These are phyloP conservation scores for Tricholoma furcatifolium DNA, from an alignment of 768 basidiomycete genomes.

Conservation along the genomic window DNA sequence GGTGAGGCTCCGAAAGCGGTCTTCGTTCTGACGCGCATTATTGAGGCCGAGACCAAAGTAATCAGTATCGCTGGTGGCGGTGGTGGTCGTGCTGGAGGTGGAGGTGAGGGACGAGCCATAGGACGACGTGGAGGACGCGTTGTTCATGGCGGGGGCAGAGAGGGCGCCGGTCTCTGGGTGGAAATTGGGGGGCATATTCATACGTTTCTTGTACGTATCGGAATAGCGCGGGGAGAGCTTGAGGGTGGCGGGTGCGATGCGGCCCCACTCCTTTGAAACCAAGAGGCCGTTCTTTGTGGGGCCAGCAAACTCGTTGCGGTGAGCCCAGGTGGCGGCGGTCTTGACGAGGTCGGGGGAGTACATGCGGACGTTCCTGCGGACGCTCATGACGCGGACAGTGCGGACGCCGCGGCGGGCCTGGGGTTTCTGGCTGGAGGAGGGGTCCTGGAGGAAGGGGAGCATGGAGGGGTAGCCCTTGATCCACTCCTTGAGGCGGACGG, in stretches of 20 bases:
- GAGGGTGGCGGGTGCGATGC: constrained; percentile 61
- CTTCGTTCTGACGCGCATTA: constrained; percentile 46
- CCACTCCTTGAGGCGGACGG: constrained; percentile 88
- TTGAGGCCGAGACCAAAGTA: constrained; percentile 35
- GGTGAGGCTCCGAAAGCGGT: constrained; percentile 76
- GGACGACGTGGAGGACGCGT: constrained; percentile 41
- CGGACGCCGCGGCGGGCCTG: constrained; percentile 75
- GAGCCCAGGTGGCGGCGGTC: constrained; percentile 49
- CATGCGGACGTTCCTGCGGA: constrained; percentile 80
- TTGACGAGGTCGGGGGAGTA: constrained; percentile 86
- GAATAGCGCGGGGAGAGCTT: constrained; percentile 69
- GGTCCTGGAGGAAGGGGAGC: constrained; percentile 58
- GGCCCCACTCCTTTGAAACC: constrained; percentile 73
- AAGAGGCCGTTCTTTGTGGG: constrained; percentile 45
- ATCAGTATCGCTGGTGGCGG: constrained; percentile 31
- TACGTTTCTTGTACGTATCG: constrained; percentile 72
- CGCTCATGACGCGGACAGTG: constrained; percentile 73
- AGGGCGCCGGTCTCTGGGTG: constrained; percentile 50
- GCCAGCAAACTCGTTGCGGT: constrained; percentile 23
- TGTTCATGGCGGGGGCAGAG: constrained; percentile 25
- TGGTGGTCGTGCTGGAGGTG: constrained; percentile 24
- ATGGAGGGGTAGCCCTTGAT: constrained; percentile 86
- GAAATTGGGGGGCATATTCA: constrained; percentile 63
- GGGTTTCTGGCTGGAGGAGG: constrained; percentile 36
- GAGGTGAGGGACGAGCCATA: constrained; percentile 36